phyloP scores from a whole-genome alignment of 2,329 filamentous ascomycete species.

The Aspergillus ochraceus region DNA sequence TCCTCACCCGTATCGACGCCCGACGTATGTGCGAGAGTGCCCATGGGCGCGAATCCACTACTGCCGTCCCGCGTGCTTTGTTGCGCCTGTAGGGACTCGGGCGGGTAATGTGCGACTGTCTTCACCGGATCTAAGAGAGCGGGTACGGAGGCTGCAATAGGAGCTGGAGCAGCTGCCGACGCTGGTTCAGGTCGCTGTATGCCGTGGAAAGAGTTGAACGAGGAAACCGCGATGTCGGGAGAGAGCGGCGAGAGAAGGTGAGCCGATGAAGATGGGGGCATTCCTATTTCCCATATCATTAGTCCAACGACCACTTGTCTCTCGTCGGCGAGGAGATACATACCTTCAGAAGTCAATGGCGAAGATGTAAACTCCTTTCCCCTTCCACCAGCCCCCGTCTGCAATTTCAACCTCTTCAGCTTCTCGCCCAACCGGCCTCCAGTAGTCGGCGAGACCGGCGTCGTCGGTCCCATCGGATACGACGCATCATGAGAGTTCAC shows the following conservation, averaged over 20 bases:
- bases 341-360: conserved; percentile 53
- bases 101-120: conserved; percentile 41
- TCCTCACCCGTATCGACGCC: conserved; percentile 68
- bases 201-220: conserved; percentile 61
- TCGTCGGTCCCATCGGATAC: conserved; percentile 49
- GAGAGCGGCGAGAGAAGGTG: conserved; percentile 62
- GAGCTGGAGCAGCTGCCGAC: not conserved
- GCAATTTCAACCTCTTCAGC: conserved; percentile 74
- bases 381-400: conserved; percentile 68
- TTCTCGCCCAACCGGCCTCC: conserved; percentile 75
- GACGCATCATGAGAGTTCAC: conserved; percentile 14
- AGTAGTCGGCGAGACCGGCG: conserved; percentile 62
- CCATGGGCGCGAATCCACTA: conserved; percentile 33
- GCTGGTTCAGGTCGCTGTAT: conserved; percentile 15
- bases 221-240: conserved; percentile 63
- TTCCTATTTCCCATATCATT: not conserved
- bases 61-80: conserved; percentile 26
- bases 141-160: conserved; percentile 15
- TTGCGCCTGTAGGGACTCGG: conserved; percentile 37
- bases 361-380: conserved; percentile 60
- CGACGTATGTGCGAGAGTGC: conserved; percentile 32
- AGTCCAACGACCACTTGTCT: not conserved
- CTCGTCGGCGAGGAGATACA: conserved; percentile 19
- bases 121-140: conserved; percentile 18
- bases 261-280: conserved; percentile 18